Evolutionary conservation across 257 asterid species (phyloP), one percentile per base, ranked within the genome.

Genomic region (Fraxinus excelsior): DNA sequence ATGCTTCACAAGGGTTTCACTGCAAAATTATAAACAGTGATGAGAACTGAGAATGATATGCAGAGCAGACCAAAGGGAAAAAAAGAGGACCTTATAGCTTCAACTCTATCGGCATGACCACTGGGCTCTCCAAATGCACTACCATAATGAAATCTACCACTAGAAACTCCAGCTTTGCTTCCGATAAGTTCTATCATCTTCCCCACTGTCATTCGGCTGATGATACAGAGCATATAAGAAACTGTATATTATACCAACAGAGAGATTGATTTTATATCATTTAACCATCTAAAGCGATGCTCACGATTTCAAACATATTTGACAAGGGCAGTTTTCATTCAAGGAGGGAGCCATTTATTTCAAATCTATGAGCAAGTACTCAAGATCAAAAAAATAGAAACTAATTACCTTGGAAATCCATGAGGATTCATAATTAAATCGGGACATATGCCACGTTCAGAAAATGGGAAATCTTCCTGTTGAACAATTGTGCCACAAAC

Each of bases 201-300:
- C 68, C 99, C 99, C 19, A 95, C 98, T 32, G 99, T 95, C 99
- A 95, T 95, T 74, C 98, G 99, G 79, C 99, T 94, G 92, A 85
- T 68, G 49, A 78, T 72, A 62, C 75, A 79, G 31, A 80, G 73
- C 35, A 79, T 53, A 80, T 28, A 28, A 76, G 53, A 75, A 70
- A 77, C 78, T 3, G 19, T n/a, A 2, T 9, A 66, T 75, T 34
- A 80, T 11, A 76, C 19, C 29, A 73, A 67, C 23, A 6, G 2
- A 77, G 42, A 66, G 21, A 70, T 18, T 65, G 31, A n/a, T 35
- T 42, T 72, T 70, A 68, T 66, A 40, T 62, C 19, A 67, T 60
- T 42, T 13, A 77, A 53, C 75, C 69, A 71, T 75, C 74, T 25
- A 70, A 32, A 70, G 53, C 23, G 13, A 26, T 25, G 26, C 70